Evolutionary conservation across 768 basidiomycete species (phyloP).

Genomic region (Kwoniella dendrophila): DNA sequence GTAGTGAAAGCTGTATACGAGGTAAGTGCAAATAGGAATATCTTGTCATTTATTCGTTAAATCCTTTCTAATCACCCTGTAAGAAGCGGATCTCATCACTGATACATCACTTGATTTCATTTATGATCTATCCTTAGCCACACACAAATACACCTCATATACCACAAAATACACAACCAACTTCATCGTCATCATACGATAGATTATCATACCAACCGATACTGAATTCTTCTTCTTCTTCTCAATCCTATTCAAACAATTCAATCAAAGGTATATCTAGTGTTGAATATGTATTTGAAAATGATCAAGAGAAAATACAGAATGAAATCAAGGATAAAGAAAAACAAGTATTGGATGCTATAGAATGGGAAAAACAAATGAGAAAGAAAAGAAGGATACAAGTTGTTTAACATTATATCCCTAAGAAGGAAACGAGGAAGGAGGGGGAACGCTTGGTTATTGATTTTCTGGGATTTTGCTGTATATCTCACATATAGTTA

Average conservation of each 20-base stretch:
- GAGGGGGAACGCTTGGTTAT: too few species aligned
- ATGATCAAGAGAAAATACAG: not conserved
- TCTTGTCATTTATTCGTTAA: too few species aligned
- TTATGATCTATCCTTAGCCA: slow-evolving; percentile 30
- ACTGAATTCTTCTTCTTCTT: slow-evolving; percentile 13
- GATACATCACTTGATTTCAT: too few species aligned
- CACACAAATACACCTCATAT: slow-evolving; percentile 53
- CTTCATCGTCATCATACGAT: not conserved
- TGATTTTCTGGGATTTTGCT: too few species aligned
- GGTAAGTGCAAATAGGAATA: slow-evolving; percentile 25
- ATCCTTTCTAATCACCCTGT: too few species aligned
- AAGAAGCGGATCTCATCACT: too few species aligned
- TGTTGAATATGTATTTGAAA: slow-evolving; percentile 50
- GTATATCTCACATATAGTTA: too few species aligned
- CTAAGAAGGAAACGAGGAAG: too few species aligned
- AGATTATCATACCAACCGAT: slow-evolving; percentile 21
- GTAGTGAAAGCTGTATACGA: slow-evolving; percentile 45
- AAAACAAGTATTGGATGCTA: slow-evolving; percentile 35
- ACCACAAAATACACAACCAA: slow-evolving; percentile 45
- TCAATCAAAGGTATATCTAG: slow-evolving; percentile 37
- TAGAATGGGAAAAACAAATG: slow-evolving; percentile 38
- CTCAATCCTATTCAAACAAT: slow-evolving; percentile 13
- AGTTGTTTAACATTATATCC: not conserved
- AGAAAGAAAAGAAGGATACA: slow-evolving; percentile 12
- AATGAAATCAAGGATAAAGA: slow-evolving; percentile 13